Evolutionary conservation across 345 rosid genomes (phyloP), one percentile per base, ranked within the genome.

Genomic region (Citrus glauca): DNA sequence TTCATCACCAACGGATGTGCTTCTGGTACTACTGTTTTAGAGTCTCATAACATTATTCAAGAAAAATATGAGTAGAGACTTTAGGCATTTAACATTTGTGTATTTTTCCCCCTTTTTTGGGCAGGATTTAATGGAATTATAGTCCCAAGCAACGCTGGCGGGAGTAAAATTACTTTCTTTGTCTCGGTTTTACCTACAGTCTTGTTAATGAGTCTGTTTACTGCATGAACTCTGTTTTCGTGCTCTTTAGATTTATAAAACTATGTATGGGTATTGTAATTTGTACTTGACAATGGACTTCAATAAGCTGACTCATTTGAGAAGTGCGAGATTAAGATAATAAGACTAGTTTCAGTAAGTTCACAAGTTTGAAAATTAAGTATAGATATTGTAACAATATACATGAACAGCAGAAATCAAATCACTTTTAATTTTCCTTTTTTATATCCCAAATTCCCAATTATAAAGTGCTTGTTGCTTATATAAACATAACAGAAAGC

Each of bases 1-100:
- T 65, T 76, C 25, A 75, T 82, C 73, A 16, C 73, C 1, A 19
- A 71, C 33, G 71, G 81, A 50, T 82, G 85, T 55, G 57, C 17
- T 16, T 56, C 4, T 7, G 77, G 77, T 79, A 66, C 16, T 65
- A 35, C 9, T 53, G 5, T 17, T 55, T 66, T 1, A 25, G 35
- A 3, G 6, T 35, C 22, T 57, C 32, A 13, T 20, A 25, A 57
- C 22, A 19, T 13, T 53, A 56, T 66, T 66, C 42, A 42, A 25
- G 7, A 20, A 56, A 37, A 66, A 13, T 24, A 4, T 6, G 73
- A 25, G 16, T 40, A 25, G 1, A 45, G 16, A 25, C 5, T 42
- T 48, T 25, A 11, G 37, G 32, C 25, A 7, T 3, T 53, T 14
- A 38, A 56, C n/a, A 4, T 53, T 16, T 40, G 0, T 40, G 13